A percentile compares a stretch with the other conserved stretches of the same genome.
Evolutionary conservation across 2,329 filamentous ascomycete genomes (phyloP).

Genomic region (Monosporascus sp.): DNA sequence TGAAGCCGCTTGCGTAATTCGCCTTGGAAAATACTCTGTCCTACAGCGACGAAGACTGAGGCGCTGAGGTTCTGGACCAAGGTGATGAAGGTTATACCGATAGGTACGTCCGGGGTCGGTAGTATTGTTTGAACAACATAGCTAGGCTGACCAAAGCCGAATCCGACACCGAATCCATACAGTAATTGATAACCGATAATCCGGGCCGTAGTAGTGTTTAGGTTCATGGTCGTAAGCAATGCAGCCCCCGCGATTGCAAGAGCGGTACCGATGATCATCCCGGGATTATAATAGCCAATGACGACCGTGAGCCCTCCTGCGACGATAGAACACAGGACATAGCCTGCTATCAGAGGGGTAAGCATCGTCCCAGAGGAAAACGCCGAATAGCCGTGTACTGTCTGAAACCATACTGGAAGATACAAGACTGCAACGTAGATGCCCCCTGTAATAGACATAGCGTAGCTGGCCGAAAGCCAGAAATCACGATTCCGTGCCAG

Average conservation of each 20-base stretch:
- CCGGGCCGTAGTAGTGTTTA: conserved; percentile 3
- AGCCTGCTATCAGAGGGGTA: conserved; percentile 5
- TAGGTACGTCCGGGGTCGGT: conserved; percentile 8
- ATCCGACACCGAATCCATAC: conserved; percentile 13
- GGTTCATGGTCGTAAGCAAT: conserved; percentile 7
- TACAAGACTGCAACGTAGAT: conserved; percentile 6
- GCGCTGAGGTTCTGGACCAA: conserved; percentile 14
- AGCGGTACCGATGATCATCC: conserved; percentile 8
- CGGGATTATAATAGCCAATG: conserved; percentile 9
- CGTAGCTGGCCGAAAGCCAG: conserved; percentile 11
- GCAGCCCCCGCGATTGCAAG: conserved; percentile 9
- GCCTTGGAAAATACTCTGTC: conserved; percentile 11
- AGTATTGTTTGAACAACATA: conserved; percentile 15
- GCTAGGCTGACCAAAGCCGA: conserved; percentile 13
- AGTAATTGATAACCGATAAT: conserved; percentile 12
- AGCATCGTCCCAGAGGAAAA: conserved; percentile 5
- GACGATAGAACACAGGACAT: conserved; percentile 6
- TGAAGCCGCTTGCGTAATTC: conserved; percentile 3
- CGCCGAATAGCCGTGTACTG: conserved; percentile 3
- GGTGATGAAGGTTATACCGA: conserved; percentile 11
- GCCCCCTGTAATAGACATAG: conserved; percentile 10
- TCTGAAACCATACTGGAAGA: conserved; percentile 9
- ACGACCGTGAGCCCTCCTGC: conserved; percentile 8
- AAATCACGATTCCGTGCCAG: conserved; percentile 9
- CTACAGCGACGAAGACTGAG: conserved; percentile 13